Evolutionary conservation across 2,329 filamentous ascomycete species (phyloP), one percentile per base, ranked within the genome.

Genomic region (Elsinoe ampelina): DNA sequence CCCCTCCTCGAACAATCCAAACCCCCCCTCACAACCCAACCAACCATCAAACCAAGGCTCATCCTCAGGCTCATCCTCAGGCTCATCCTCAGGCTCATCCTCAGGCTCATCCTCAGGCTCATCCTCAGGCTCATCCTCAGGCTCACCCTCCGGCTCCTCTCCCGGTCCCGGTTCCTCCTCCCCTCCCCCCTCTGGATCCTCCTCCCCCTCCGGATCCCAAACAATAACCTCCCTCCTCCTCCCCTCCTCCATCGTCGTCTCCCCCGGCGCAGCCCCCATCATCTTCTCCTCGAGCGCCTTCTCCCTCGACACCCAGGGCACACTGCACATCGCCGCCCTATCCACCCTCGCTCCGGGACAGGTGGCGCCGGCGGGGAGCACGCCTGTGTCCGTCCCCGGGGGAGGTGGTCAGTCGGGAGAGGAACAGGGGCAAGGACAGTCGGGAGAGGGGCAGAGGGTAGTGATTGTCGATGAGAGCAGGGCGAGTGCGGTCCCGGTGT

Each of bases 161-260:
- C 41, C 5, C n/a, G n/a, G 3, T 17, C 22, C 41, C 8, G 22
- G 22, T 8, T 10, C 15, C 11, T 6, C 41, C 11, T 10, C 41
- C 8, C 8, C 8, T 6, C 17, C 41, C 17, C 22, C 41, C 11
- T 20, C 15, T 2, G 13, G 22, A n/a, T n/a, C n/a, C n/a, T 22
- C 38, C n/a, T 15, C 2, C 43, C 22, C 22, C 45, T 7, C 26
- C 26, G 26, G 20, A 13, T 3, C 19, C 20, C 12, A 42, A 19
- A 50, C 45, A 50, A 50, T 50, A 10, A 34, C 45, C 3, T 26
- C 32, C 45, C 45, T 50, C 26, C 10, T 50, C 45, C 45, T 50
- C 12, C 45, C 45, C 30, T 34, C 26, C 12, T 34, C 45, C 13
- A 13, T 35, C 26, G 15, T 10, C 45, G 45, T 50, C 26, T 12